Conservation (phyloP, 2,329 filamentous ascomycete genomes). For the Alternaria viburni region DNA sequence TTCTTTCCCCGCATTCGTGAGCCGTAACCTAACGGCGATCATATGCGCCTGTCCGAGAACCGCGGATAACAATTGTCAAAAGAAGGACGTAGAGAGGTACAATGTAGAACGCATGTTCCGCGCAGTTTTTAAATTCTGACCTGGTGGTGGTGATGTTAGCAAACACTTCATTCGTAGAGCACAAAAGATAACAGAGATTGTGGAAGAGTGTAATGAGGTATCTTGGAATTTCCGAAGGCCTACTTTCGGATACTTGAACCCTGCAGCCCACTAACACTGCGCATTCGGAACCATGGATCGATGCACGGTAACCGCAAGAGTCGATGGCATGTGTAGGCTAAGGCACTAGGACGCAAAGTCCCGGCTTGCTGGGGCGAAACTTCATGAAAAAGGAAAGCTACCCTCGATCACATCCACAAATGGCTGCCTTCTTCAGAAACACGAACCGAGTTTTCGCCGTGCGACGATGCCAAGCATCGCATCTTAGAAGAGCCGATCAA, state of each 20-base stretch:
- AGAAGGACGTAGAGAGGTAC: neutral
- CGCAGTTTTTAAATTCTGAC: neutral
- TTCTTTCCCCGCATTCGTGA: constrained; percentile 3
- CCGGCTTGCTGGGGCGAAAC: neutral
- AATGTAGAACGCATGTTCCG: neutral
- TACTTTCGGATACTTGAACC: neutral
- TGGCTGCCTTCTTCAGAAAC: neutral
- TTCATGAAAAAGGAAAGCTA: neutral
- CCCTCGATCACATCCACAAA: neutral
- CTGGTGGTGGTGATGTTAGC: neutral
- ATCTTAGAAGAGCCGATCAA: constrained; percentile 22
- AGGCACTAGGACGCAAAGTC: neutral
- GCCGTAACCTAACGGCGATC: neutral
- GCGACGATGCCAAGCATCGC: neutral
- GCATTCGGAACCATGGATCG: neutral
- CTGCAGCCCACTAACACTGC: neutral
- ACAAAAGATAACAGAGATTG: neutral
- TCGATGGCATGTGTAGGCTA: neutral
- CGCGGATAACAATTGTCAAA: neutral
- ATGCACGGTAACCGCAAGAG: neutral
- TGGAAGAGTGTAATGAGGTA: neutral
- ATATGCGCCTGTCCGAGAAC: neutral
- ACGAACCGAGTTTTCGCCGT: neutral
- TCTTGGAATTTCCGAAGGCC: neutral
- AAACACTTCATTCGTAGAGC: neutral